A percentile compares a stretch with the other conserved stretches of the same genome.
These are phyloP conservation scores for Malassezia sp. DNA, from an alignment of 1,284 basidiomycete genomes.

Conservation along the genomic window DNA sequence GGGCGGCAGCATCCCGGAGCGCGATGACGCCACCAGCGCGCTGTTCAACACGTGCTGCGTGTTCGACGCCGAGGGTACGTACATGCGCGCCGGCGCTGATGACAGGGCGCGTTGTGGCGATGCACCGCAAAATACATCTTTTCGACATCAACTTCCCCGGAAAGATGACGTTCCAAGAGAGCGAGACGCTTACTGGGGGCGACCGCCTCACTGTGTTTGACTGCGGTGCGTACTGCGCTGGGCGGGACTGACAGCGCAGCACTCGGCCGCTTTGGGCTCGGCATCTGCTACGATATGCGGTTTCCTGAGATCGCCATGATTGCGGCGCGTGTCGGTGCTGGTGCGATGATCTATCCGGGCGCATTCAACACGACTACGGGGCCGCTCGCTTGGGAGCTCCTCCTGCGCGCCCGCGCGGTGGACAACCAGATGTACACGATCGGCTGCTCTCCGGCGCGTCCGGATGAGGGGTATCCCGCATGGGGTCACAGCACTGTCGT, in stretches of 20 bases:
- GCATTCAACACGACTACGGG: slow-evolving; percentile 63
- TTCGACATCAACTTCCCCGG: slow-evolving; percentile 98
- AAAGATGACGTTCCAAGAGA: slow-evolving; percentile 96
- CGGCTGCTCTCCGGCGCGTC: slow-evolving; percentile 89
- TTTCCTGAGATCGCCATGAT: slow-evolving; percentile 93
- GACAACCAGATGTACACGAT: slow-evolving; percentile 92
- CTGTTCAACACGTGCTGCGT: slow-evolving; percentile 51
- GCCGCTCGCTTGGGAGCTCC: slow-evolving; percentile 87
- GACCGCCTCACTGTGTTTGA: slow-evolving; percentile 69
- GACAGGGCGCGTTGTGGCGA: slow-evolving; percentile 68
- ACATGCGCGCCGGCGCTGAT: neutral
- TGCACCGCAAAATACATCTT: slow-evolving; percentile 86
- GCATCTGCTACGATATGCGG: slow-evolving; percentile 66
- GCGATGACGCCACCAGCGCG: slow-evolving; percentile 29
- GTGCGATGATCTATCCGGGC: slow-evolving; percentile 66
- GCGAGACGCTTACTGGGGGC: slow-evolving; percentile 78
- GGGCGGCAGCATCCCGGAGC: slow-evolving; percentile 56
- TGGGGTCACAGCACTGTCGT: slow-evolving; percentile 41
- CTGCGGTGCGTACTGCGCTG: slow-evolving; percentile 54
- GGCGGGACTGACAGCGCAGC: slow-evolving; percentile 50
- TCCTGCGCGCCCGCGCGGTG: slow-evolving; percentile 75
- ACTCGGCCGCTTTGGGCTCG: slow-evolving; percentile 77
- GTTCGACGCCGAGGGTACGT: slow-evolving; percentile 68
- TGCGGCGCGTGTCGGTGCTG: slow-evolving; percentile 72
- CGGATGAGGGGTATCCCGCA: slow-evolving; percentile 52